Evolutionary conservation across 2,329 filamentous ascomycete genomes (phyloP).

Genomic region (Alternaria sp.): DNA sequence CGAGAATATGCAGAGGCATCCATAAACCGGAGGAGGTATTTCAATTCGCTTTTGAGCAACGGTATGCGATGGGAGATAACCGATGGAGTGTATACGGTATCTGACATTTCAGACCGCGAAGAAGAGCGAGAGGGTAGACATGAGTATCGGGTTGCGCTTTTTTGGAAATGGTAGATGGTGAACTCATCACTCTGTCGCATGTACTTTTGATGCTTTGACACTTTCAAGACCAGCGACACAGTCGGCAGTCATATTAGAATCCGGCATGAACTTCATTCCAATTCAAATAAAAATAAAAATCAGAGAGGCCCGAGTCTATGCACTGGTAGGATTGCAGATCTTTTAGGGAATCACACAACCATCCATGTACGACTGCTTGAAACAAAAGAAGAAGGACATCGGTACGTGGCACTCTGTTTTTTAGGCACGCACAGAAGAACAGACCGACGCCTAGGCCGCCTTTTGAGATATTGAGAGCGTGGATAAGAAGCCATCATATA

Average conservation of each 20-base stretch:
- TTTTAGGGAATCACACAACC: not conserved
- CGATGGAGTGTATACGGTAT: fast-evolving
- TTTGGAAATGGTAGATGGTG: too few relatives aligned
- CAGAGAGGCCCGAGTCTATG: not conserved
- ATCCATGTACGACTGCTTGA: fast-evolving
- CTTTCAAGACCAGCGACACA: not conserved
- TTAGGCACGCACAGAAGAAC: not conserved
- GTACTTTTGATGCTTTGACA: not conserved
- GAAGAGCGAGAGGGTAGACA: not conserved
- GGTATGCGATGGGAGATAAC: not conserved
- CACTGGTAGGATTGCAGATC: not conserved
- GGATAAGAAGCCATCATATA: not conserved
- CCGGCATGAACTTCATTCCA: not conserved
- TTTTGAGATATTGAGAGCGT: not conserved
- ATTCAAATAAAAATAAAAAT: not conserved
- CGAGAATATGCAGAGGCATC: not conserved
- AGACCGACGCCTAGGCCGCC: not conserved
- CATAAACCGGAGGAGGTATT: not conserved
- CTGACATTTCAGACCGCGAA: fast-evolving
- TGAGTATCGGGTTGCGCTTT: too few relatives aligned
- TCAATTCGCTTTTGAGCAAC: not conserved
- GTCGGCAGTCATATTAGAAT: not conserved
- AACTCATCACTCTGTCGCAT: not conserved
- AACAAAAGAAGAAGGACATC: not conserved
- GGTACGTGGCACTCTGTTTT: fast-evolving